phyloP scores from a whole-genome alignment of 306 rosid species.

The Rubus parviflorus region DNA sequence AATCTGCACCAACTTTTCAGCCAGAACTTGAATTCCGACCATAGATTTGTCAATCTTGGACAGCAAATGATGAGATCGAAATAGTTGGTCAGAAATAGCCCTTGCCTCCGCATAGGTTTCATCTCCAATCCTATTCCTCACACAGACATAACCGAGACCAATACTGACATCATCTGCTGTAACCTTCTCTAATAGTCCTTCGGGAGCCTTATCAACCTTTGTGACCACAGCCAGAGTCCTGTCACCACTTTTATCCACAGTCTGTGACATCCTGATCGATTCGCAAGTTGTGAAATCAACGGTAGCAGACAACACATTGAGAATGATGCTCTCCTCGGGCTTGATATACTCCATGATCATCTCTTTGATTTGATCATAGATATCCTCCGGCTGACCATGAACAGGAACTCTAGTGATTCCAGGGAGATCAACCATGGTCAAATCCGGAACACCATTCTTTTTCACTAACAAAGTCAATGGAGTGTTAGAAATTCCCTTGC shows the following conservation, averaged over 20 bases:
- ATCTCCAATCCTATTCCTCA: not conserved
- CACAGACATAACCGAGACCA: not conserved
- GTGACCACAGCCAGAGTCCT: not conserved
- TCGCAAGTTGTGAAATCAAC: not conserved
- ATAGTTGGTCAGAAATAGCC: not conserved
- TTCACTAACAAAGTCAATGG: not conserved
- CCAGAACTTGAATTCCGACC: not conserved
- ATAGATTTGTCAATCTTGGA: not conserved
- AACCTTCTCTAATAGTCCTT: not conserved
- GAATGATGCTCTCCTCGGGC: not conserved
- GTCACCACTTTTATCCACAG: not conserved
- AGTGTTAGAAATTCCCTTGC: not conserved
- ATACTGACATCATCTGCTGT: not conserved
- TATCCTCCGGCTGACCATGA: not conserved
- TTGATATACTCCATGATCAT: not conserved
- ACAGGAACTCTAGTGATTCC: not conserved
- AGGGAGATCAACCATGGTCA: constrained; percentile 3
- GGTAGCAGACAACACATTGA: not conserved
- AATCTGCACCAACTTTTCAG: not conserved
- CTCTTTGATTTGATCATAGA: not conserved
- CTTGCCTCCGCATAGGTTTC: constrained; percentile 12
- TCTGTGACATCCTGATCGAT: not conserved
- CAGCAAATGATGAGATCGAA: not conserved
- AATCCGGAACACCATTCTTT: not conserved
- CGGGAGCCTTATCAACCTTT: not conserved